Conservation (phyloP, 768 basidiomycete species). For the Termitomyces sp. region DNA sequence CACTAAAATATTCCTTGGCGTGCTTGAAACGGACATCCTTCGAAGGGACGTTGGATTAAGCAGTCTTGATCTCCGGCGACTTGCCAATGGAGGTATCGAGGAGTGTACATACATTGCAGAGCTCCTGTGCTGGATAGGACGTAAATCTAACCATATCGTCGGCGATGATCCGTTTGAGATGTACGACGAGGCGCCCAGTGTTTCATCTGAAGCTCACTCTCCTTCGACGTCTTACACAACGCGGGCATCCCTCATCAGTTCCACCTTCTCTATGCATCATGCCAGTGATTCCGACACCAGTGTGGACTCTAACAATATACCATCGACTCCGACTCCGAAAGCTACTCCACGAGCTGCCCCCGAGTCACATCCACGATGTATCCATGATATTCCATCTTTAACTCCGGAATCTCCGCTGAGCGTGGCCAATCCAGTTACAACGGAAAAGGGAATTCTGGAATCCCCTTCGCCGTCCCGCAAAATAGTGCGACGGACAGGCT, state of each 20-base stretch:
- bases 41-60: constrained; percentile 57
- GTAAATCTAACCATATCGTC: constrained; percentile 28
- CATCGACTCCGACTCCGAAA: constrained; percentile 13
- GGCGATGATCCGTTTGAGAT: constrained; percentile 8
- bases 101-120: constrained; percentile 64
- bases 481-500: constrained; percentile 43
- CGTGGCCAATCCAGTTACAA: constrained; percentile 3
- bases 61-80: constrained; percentile 55
- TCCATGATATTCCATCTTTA: constrained; percentile 46
- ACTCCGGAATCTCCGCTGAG: constrained; percentile 23
- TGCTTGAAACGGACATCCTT: constrained; percentile 63
- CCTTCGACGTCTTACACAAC: constrained; percentile 29
- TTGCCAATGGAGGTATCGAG: constrained; percentile 61
- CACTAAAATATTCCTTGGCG: constrained; percentile 73
- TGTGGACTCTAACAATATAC: constrained; percentile 14
- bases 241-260: constrained; percentile 16
- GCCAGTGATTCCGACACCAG: constrained; percentile 24
- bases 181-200: neutral
- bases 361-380: constrained; percentile 33
- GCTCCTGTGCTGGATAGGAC: constrained; percentile 66
- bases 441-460: neutral
- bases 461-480: neutral
- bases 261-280: constrained; percentile 16
- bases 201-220: constrained; percentile 8
- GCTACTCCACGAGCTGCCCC: constrained; percentile 3